A percentile compares a stretch with the other conserved stretches of the same genome.
Conservation (phyloP, 2,329 filamentous ascomycete genomes). For the Trichoderma sp. region DNA sequence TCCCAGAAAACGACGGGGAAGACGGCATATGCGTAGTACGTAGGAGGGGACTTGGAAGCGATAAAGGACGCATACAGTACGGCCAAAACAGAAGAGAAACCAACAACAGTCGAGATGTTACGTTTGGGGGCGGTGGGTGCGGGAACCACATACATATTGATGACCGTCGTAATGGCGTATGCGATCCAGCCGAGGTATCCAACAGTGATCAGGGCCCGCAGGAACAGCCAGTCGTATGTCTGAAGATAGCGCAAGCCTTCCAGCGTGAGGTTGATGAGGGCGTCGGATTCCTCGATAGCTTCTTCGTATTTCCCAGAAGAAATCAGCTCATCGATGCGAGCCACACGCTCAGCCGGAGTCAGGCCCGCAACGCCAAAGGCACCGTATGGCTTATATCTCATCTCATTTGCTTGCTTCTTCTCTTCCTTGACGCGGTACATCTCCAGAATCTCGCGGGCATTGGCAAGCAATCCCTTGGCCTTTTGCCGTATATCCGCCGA, state of each 20-base stretch:
- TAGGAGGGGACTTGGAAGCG: constrained; percentile 74
- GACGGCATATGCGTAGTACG: constrained; percentile 89
- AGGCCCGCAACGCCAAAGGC: constrained; percentile 66
- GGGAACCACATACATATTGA: constrained; percentile 84
- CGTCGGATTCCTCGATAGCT: constrained; percentile 76
- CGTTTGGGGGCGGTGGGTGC: constrained; percentile 66
- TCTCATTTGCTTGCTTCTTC: constrained; percentile 72
- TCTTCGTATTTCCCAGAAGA: constrained; percentile 66
- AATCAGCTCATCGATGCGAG: constrained; percentile 69
- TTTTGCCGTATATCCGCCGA: constrained; percentile 73
- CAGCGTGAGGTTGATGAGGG: constrained; percentile 74
- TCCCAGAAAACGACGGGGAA: constrained; percentile 98
- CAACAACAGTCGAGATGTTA: constrained; percentile 58
- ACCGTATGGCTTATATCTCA: constrained; percentile 76
- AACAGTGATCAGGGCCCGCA: constrained; percentile 82
- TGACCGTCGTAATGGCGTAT: constrained; percentile 84
- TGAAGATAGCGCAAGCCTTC: constrained; percentile 90
- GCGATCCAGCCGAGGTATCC: constrained; percentile 96
- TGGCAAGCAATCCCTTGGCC: constrained; percentile 79
- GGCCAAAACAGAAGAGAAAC: constrained; percentile 77
- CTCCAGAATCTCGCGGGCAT: constrained; percentile 84
- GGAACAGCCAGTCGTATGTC: constrained; percentile 97
- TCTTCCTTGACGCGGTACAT: constrained; percentile 96
- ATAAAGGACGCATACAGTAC: constrained; percentile 77
- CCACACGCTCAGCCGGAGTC: constrained; percentile 67